phyloP scores from a whole-genome alignment of 495 filamentous ascomycete genomes.

The Platismatia glauca region DNA sequence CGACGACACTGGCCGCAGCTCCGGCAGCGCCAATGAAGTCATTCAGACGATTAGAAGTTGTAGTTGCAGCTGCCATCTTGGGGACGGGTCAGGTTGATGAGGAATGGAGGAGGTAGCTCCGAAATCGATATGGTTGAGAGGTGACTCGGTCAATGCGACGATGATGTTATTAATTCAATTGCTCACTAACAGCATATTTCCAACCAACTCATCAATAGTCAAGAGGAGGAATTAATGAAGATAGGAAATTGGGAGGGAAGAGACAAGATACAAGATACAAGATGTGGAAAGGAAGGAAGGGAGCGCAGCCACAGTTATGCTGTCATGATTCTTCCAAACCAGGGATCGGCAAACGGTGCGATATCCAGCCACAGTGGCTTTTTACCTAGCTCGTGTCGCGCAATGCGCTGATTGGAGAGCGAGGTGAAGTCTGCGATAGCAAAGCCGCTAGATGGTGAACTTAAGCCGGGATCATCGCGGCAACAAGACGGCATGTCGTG shows the following conservation, averaged over 20 bases:
- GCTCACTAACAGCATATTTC: background rate
- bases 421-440: background rate
- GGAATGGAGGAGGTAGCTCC: slow-evolving; percentile 1
- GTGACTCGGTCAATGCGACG: background rate
- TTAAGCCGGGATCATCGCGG: background rate
- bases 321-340: background rate
- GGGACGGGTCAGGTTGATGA: background rate
- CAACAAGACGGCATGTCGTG: background rate
- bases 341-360: background rate
- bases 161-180: background rate
- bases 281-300: background rate
- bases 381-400: too few species aligned
- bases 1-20: slow-evolving; percentile 16
- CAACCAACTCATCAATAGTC: too few species aligned
- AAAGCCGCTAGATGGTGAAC: background rate
- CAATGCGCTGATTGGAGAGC: background rate
- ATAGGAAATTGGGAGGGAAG: background rate
- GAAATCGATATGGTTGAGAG: background rate
- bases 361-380: background rate
- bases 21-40: slow-evolving; percentile 24
- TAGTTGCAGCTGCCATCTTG: slow-evolving; percentile 13
- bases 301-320: slow-evolving; percentile 16
- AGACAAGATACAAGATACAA: slow-evolving; percentile 1
- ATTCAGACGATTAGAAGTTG: slow-evolving; percentile 21
- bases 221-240: background rate